phyloP scores from a whole-genome alignment of 2,329 filamentous ascomycete species.

The Colletotrichum destructivum region DNA sequence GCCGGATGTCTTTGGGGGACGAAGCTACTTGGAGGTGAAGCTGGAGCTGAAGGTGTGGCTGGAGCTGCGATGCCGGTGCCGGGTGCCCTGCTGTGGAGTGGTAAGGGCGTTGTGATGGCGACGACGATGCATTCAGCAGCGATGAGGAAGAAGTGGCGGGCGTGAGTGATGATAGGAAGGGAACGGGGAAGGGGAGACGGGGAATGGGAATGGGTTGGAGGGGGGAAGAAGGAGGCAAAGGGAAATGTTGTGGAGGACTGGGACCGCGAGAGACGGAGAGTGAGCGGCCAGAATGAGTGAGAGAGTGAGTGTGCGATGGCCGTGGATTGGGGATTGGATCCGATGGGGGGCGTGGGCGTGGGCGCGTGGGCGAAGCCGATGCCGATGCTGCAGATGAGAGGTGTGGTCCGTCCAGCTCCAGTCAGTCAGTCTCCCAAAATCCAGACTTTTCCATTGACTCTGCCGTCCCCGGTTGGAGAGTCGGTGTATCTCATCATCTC shows the following conservation, averaged over 20 bases:
- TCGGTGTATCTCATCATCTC: not conserved
- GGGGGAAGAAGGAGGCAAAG: not conserved
- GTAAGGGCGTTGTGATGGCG: constrained; percentile 6
- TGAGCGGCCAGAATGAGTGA: not conserved
- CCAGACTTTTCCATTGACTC: constrained; percentile 1
- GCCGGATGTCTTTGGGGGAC: constrained; percentile 3
- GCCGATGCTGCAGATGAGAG: constrained; percentile 13
- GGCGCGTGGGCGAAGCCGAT: constrained; percentile 15
- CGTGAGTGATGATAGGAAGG: not conserved
- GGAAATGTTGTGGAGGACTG: not conserved
- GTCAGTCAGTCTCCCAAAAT: not conserved
- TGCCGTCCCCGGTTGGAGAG: not conserved
- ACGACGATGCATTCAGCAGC: not conserved
- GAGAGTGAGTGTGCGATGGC: constrained; percentile 5
- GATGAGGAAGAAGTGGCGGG: not conserved
- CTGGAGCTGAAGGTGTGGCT: not conserved
- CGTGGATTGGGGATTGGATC: constrained; percentile 7
- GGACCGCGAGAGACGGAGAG: constrained; percentile 1
- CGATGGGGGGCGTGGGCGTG: not conserved
- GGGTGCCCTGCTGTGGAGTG: not conserved
- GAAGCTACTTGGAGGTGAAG: constrained; percentile 1
- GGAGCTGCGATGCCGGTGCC: not conserved
- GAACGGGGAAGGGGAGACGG: not conserved
- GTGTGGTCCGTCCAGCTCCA: not conserved
- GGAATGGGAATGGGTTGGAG: not conserved